Conservation (phyloP, 1,284 basidiomycete genomes). For the Puccinia triticina region DNA sequence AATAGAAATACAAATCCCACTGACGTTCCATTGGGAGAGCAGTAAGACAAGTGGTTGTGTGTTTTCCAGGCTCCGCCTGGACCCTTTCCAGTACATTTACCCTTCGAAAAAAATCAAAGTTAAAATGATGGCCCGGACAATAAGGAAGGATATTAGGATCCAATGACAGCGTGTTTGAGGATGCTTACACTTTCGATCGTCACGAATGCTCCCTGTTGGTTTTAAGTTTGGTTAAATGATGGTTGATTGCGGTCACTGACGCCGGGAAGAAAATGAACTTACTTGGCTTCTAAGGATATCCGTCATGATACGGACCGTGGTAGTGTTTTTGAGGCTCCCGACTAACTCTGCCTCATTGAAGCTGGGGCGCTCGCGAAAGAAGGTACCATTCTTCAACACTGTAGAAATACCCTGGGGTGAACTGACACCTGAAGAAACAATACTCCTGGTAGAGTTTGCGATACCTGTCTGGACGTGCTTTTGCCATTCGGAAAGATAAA, state of each 20-base stretch:
- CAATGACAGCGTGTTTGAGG: not conserved
- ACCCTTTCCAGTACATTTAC: slow-evolving; percentile 34
- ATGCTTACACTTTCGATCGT: slow-evolving; percentile 43
- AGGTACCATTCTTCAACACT: slow-evolving; percentile 37
- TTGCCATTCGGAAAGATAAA: slow-evolving; percentile 46
- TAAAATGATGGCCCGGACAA: too few species aligned
- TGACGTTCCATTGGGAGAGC: slow-evolving; percentile 39
- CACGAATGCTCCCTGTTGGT: slow-evolving; percentile 36
- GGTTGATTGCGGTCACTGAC: not conserved
- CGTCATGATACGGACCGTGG: slow-evolving; percentile 40
- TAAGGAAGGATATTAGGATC: not conserved
- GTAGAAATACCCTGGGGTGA: slow-evolving; percentile 22
- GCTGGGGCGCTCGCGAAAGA: slow-evolving; percentile 37
- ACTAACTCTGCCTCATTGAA: slow-evolving; percentile 26
- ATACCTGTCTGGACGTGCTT: slow-evolving; percentile 37
- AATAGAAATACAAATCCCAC: not conserved
- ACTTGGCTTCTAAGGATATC: slow-evolving; percentile 46
- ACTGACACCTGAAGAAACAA: slow-evolving; percentile 41
- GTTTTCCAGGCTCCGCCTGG: slow-evolving; percentile 42
- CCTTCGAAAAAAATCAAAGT: slow-evolving; percentile 3
- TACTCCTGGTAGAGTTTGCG: slow-evolving; percentile 26
- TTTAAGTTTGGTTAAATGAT: not conserved
- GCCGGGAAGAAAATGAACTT: not conserved
- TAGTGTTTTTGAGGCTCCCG: slow-evolving; percentile 32
- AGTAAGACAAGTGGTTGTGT: slow-evolving; percentile 26